Evolutionary conservation across 371 early-diverging fungal genomes (phyloP).

Genomic region (Lichtheimia ramosa): DNA sequence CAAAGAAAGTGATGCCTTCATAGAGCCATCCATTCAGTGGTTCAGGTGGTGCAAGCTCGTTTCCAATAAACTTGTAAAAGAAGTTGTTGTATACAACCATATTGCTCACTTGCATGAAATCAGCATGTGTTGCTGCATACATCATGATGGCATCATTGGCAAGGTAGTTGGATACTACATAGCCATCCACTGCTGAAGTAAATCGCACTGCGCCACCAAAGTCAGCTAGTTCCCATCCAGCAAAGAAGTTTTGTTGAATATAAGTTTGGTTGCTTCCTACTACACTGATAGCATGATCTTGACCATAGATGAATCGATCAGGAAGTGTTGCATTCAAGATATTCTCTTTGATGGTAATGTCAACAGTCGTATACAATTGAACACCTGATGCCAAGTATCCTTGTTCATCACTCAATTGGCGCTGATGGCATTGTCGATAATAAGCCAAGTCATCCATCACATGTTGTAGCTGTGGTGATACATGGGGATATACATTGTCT

Average conservation of each 20-base stretch:
- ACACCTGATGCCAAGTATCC: slow-evolving; percentile 44
- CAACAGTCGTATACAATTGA: slow-evolving; percentile 31
- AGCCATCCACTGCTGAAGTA: slow-evolving; percentile 45
- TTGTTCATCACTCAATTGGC: slow-evolving; percentile 26
- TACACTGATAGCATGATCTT: slow-evolving; percentile 43
- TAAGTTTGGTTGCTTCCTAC: slow-evolving; percentile 41
- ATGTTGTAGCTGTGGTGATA: slow-evolving; percentile 16
- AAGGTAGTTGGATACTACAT: slow-evolving; percentile 42
- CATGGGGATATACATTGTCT: slow-evolving; percentile 19
- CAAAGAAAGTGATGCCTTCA: slow-evolving; percentile 45
- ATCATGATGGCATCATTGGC: slow-evolving; percentile 45
- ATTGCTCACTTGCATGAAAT: slow-evolving; percentile 39
- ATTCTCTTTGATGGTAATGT: slow-evolving; percentile 41
- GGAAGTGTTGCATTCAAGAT: slow-evolving; percentile 46
- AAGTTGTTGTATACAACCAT: slow-evolving; percentile 43
- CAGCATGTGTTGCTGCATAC: slow-evolving; percentile 40
- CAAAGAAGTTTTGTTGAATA: slow-evolving; percentile 46
- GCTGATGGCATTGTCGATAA: slow-evolving; percentile 23
- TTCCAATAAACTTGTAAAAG: slow-evolving; percentile 33
- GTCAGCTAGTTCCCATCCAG: slow-evolving; percentile 44
- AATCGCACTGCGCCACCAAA: slow-evolving; percentile 45
- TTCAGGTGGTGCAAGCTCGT: slow-evolving; percentile 18
- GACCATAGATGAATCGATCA: slow-evolving; percentile 26
- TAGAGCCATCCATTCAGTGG: slow-evolving; percentile 37
- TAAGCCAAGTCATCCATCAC: slow-evolving; percentile 23